These are phyloP conservation scores for Leccinum uliginosum DNA, from an alignment of 768 basidiomycete genomes.

Conservation along the genomic window DNA sequence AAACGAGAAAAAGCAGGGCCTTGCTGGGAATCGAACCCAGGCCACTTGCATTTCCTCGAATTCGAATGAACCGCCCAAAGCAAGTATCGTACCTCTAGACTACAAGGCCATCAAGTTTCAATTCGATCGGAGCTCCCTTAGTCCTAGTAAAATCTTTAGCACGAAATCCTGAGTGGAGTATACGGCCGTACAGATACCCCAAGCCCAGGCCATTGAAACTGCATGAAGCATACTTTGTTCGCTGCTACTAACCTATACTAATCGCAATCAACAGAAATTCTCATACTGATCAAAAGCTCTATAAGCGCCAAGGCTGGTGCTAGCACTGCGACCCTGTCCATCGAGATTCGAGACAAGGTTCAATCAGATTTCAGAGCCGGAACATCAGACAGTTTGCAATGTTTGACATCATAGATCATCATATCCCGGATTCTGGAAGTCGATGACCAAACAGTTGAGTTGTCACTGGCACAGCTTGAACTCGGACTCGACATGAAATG, in stretches of 20 bases:
- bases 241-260: background rate
- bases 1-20: conserved; percentile 19
- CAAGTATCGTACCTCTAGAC: conserved; percentile 34
- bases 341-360: background rate
- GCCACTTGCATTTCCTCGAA: conserved; percentile 28
- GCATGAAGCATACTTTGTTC: background rate
- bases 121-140: background rate
- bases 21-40: conserved; percentile 40
- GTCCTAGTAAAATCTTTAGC: background rate
- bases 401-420: background rate
- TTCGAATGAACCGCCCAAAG: conserved; percentile 18
- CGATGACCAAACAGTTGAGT: background rate
- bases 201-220: too few relatives aligned
- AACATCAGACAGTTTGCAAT: background rate
- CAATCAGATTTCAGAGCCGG: background rate
- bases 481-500: background rate
- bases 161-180: background rate
- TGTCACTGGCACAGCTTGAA: background rate
- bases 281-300: background rate
- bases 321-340: background rate
- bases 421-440: background rate
- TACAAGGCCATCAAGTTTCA: conserved; percentile 21
- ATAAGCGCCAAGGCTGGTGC: too few relatives aligned
- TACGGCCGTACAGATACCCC: background rate
- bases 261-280: background rate